These are phyloP conservation scores for Penstemon newberryi DNA, from an alignment of 257 asterid genomes.

Conservation along the genomic window DNA sequence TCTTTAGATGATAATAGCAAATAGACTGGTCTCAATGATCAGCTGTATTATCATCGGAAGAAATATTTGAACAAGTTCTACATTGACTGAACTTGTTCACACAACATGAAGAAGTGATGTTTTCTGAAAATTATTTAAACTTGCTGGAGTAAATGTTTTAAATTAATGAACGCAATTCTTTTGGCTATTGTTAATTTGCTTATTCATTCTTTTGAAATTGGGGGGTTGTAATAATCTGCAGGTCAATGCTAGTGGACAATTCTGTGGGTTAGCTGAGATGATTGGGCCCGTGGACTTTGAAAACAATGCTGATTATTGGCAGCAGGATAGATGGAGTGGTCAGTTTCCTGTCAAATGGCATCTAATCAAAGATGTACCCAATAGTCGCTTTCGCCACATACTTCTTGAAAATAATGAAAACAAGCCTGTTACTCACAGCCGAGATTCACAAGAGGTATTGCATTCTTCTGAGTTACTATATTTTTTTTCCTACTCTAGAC, in stretches of 20 bases:
- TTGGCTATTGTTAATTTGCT: constrained; percentile 16
- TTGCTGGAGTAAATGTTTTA: neutral
- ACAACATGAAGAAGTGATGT: neutral
- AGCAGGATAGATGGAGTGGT: constrained; percentile 99
- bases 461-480: constrained; percentile 16
- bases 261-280: constrained; percentile 99
- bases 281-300: constrained; percentile 89
- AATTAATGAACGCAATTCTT: neutral
- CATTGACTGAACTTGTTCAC: neutral
- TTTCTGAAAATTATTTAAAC: constrained; percentile 1
- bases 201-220: constrained; percentile 15
- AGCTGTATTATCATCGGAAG: neutral
- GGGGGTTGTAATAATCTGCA: constrained; percentile 33
- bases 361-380: constrained; percentile 89
- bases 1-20: neutral
- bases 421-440: constrained; percentile 99
- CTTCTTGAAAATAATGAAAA: constrained; percentile 91
- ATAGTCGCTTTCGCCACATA: constrained; percentile 92
- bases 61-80: constrained; percentile 16
- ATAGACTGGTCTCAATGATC: too few relatives aligned
- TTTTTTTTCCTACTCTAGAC: constrained; percentile 16
- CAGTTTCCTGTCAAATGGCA: constrained; percentile 98
- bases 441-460: constrained; percentile 98
- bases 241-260: constrained; percentile 99
- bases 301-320: constrained; percentile 96